Evolutionary conservation across 345 rosid genomes (phyloP).

Genomic region (Eucalyptus marginata): DNA sequence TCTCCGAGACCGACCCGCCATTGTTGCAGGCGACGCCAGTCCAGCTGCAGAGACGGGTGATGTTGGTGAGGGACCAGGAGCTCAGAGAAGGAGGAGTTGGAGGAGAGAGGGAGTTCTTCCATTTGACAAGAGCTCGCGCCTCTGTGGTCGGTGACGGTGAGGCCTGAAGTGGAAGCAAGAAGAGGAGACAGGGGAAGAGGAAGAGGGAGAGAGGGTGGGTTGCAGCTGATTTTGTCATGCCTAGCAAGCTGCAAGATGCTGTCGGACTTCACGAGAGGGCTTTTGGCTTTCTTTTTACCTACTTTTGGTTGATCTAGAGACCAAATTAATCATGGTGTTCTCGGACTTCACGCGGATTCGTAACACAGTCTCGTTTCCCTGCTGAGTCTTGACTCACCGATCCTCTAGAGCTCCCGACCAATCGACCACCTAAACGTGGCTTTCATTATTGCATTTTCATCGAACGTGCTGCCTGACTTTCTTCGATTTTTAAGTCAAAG

Average conservation of each 20-base stretch:
- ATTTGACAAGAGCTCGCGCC: slow-evolving; percentile 49
- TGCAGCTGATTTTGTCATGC: background rate
- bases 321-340: background rate
- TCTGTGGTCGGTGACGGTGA: slow-evolving; percentile 28
- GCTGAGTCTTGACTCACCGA: background rate
- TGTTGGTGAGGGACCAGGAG: slow-evolving; percentile 46
- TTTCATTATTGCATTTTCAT: background rate
- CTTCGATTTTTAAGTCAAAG: background rate
- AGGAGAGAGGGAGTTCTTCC: slow-evolving; percentile 16
- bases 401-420: background rate
- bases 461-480: background rate
- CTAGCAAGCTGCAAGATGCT: background rate
- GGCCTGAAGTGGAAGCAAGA: slow-evolving; percentile 7
- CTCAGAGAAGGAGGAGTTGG: slow-evolving; percentile 15
- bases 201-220: background rate
- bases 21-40: slow-evolving; percentile 25
- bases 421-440: background rate
- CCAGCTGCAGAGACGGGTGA: slow-evolving; percentile 58
- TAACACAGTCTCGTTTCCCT: background rate
- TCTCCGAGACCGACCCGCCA: slow-evolving; percentile 9
- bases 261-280: background rate
- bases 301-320: fast-evolving
- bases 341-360: background rate
- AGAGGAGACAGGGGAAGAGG: background rate
- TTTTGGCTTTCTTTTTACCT: background rate